These are phyloP conservation scores for Austroboletus festivus DNA, from an alignment of 768 basidiomycete species.

Conservation along the genomic window DNA sequence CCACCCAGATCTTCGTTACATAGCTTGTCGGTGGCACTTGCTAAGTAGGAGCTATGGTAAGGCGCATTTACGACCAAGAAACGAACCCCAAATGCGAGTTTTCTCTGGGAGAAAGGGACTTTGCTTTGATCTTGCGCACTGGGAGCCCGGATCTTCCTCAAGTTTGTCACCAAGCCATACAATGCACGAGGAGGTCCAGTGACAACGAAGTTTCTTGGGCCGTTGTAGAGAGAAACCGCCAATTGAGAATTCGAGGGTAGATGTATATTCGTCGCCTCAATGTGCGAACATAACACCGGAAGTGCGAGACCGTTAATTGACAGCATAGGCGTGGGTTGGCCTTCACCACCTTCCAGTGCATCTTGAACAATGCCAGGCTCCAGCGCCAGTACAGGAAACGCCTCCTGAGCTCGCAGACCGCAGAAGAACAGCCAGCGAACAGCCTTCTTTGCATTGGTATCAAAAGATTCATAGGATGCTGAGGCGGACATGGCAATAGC, in stretches of 20 bases:
- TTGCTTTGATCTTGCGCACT: conserved; percentile 91
- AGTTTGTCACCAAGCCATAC: conserved; percentile 89
- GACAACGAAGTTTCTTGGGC: conserved; percentile 85
- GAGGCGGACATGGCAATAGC: conserved; percentile 89
- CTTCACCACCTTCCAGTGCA: conserved; percentile 89
- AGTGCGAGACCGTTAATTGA: conserved; percentile 79
- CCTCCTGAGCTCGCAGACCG: conserved; percentile 89
- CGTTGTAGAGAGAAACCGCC: conserved; percentile 88
- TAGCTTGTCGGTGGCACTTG: conserved; percentile 70
- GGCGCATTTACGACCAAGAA: conserved; percentile 96
- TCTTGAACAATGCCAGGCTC: conserved; percentile 88
- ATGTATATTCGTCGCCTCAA: conserved; percentile 84
- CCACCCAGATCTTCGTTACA: conserved; percentile 70
- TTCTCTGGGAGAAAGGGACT: conserved; percentile 89
- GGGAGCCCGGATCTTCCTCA: conserved; percentile 88
- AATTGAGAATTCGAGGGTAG: conserved; percentile 77
- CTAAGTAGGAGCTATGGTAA: conserved; percentile 89
- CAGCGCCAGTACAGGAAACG: conserved; percentile 88
- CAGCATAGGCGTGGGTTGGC: conserved; percentile 90
- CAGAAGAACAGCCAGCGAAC: conserved; percentile 91
- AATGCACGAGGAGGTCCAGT: conserved; percentile 89
- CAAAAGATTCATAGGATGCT: conserved; percentile 68
- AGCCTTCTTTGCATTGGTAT: conserved; percentile 75
- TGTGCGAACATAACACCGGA: conserved; percentile 75
- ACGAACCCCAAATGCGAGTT: conserved; percentile 86